Evolutionary conservation across 495 filamentous ascomycete genomes (phyloP).

Genomic region (Monascus purpureus): DNA sequence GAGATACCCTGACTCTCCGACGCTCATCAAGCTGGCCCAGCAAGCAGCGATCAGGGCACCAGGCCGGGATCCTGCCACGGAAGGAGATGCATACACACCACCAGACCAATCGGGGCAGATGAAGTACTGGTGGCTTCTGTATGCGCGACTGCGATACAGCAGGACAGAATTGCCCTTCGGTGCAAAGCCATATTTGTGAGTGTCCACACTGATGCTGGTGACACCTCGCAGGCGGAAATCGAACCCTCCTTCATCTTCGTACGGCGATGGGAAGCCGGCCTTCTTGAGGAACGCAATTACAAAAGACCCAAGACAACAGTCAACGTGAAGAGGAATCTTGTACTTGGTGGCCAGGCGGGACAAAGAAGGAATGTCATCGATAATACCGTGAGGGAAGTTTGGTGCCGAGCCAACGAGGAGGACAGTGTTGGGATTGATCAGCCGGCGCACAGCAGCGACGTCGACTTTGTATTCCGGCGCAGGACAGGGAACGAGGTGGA

Average conservation of each 20-base stretch:
- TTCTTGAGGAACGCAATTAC: conserved; percentile 80
- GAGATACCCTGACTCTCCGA: conserved; percentile 85
- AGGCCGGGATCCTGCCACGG: conserved; percentile 79
- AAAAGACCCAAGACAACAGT: conserved; percentile 95
- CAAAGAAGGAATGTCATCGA: conserved; percentile 81
- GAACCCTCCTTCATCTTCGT: conserved; percentile 58
- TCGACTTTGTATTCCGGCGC: conserved; percentile 76
- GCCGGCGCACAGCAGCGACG: conserved; percentile 55
- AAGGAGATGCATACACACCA: conserved; percentile 88
- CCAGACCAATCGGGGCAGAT: conserved; percentile 90
- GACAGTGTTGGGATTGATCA: conserved; percentile 94
- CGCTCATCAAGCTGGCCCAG: conserved; percentile 79
- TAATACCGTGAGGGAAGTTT: conserved; percentile 96
- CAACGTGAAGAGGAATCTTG: conserved; percentile 81
- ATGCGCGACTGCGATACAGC: conserved; percentile 67
- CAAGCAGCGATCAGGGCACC: conserved; percentile 89
- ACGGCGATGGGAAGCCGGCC: conserved; percentile 60
- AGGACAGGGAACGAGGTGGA: conserved; percentile 81
- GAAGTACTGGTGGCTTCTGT: conserved; percentile 88
- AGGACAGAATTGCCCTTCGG: conserved; percentile 91
- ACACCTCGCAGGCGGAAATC: conserved; percentile 93
- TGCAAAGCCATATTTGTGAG: conserved; percentile 98
- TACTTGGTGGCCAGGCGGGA: conserved; percentile 70
- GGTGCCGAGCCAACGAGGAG: conserved; percentile 90
- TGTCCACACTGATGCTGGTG: conserved; percentile 89